Conservation (phyloP, 768 basidiomycete genomes). For the Rhodotorula diobovata region DNA sequence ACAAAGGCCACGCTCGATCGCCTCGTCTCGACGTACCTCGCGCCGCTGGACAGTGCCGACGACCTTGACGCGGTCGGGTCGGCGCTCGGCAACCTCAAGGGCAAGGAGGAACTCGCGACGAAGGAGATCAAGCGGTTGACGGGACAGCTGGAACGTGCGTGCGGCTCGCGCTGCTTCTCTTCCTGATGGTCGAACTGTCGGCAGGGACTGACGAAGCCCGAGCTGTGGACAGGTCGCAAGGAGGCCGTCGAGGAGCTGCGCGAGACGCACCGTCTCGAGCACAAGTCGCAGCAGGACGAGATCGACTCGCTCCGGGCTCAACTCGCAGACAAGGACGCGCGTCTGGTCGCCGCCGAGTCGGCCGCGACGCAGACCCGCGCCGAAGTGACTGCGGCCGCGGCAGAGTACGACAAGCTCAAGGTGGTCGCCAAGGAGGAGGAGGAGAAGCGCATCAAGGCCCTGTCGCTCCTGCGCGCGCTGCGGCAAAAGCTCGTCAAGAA, state of each 20-base stretch:
- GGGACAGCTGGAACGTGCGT: conserved; percentile 66
- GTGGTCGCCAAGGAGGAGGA: conserved; percentile 82
- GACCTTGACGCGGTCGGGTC: conserved; percentile 67
- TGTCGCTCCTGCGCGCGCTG: conserved; percentile 88
- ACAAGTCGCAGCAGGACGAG: conserved; percentile 68
- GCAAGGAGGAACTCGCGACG: conserved; percentile 51
- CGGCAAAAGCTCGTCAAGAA: conserved; percentile 92
- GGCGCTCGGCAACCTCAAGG: conserved; percentile 62
- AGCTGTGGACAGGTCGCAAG: conserved; percentile 62
- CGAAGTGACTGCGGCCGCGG: conserved; percentile 53
- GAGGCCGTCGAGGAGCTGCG: conserved; percentile 76
- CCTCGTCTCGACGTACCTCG: conserved; percentile 65
- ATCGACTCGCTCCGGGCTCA: conserved; percentile 65
- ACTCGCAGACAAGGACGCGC: conserved; percentile 62
- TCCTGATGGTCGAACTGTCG: background rate
- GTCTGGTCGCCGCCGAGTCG: conserved; percentile 67
- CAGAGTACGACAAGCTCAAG: conserved; percentile 62
- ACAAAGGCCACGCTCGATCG: conserved; percentile 66
- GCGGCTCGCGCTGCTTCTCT: background rate
- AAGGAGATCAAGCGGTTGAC: conserved; percentile 74
- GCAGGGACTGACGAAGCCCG: background rate
- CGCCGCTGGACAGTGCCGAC: conserved; percentile 58
- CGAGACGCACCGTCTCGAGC: conserved; percentile 75
- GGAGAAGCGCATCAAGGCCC: conserved; percentile 91
- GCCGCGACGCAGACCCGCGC: conserved; percentile 55